A percentile compares a stretch with the other conserved stretches of the same genome.
Conservation (phyloP, 768 basidiomycete species). For the Ramaria sp. region DNA sequence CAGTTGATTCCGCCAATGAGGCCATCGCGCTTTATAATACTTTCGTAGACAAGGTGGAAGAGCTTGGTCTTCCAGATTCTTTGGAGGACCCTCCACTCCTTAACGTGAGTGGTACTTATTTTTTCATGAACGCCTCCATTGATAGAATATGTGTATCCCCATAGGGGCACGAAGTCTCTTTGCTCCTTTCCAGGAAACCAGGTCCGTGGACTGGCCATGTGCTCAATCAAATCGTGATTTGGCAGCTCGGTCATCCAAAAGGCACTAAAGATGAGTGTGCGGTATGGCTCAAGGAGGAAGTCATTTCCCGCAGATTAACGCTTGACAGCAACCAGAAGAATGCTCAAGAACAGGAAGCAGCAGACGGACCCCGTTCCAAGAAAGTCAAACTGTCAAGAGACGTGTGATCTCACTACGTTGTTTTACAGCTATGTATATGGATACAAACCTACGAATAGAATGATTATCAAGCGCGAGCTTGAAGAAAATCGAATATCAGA, state of each 20-base stretch:
- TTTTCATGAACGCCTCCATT: no score
- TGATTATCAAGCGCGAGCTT: no score
- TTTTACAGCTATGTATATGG: no score
- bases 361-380: background rate
- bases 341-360: background rate
- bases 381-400: background rate
- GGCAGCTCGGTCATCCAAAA: conserved; percentile 75
- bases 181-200: conserved; percentile 40
- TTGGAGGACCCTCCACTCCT: conserved; percentile 68
- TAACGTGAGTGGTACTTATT: conserved; percentile 64
- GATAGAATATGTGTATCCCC: background rate
- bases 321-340: conserved; percentile 16
- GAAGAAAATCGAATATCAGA: no score
- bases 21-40: conserved; percentile 54
- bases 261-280: conserved; percentile 56
- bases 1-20: conserved; percentile 34
- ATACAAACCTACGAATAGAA: no score
- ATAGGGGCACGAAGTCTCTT: conserved; percentile 63
- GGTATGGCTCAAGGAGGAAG: conserved; percentile 55
- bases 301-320: conserved; percentile 33
- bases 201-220: conserved; percentile 64
- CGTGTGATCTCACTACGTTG: background rate
- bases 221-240: conserved; percentile 59
- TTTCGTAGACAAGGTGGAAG: conserved; percentile 49
- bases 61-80: conserved; percentile 44